phyloP scores from a whole-genome alignment of 306 rosid genomes.

The Casuarina cunninghamiana region DNA sequence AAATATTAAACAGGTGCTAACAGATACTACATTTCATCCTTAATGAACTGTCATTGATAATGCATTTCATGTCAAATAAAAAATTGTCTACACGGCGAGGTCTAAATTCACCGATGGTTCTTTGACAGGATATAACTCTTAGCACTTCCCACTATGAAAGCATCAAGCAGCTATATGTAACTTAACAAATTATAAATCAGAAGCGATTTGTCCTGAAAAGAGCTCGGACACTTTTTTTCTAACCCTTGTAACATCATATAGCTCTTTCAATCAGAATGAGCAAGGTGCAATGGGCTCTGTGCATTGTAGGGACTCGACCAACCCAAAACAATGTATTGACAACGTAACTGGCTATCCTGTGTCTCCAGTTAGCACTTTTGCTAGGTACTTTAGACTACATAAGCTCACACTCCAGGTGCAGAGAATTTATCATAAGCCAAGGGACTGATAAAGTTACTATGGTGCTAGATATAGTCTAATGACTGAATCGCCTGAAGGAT shows the following conservation, averaged over 20 bases:
- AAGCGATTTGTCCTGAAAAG: background rate
- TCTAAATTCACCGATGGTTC: background rate
- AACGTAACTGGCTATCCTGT: background rate
- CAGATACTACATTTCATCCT: slow-evolving; percentile 7
- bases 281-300: background rate
- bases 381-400: background rate
- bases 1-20: slow-evolving; percentile 9
- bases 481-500: background rate
- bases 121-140: background rate
- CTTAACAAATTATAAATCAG: background rate
- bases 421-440: background rate
- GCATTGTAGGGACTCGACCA: background rate
- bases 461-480: background rate
- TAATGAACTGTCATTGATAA: background rate
- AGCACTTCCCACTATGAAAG: background rate
- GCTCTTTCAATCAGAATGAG: background rate
- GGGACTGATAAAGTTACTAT: background rate
- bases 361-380: background rate
- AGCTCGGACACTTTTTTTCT: background rate
- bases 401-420: background rate
- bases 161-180: background rate
- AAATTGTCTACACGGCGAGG: background rate
- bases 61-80: background rate
- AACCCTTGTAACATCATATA: background rate
- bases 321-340: background rate